Conservation (phyloP, 306 rosid genomes). For the Acacia crassicarpa region DNA sequence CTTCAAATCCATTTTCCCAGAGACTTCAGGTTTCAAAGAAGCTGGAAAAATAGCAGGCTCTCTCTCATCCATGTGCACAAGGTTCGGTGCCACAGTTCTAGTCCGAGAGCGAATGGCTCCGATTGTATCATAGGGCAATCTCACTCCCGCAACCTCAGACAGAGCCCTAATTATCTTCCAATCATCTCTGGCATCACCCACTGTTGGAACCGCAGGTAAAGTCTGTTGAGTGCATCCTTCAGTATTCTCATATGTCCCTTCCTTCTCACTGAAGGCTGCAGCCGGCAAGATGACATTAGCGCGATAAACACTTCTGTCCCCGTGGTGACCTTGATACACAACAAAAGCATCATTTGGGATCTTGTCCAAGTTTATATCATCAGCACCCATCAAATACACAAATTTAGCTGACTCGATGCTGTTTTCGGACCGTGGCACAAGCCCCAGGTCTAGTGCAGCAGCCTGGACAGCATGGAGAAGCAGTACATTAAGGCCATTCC, state of each 20-base stretch:
- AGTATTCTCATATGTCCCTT: conserved; percentile 85
- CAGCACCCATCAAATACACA: conserved; percentile 94
- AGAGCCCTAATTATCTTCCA: conserved; percentile 95
- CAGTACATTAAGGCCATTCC: conserved; percentile 92
- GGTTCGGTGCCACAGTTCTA: conserved; percentile 83
- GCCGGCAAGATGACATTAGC: conserved; percentile 88
- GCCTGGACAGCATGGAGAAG: conserved; percentile 97
- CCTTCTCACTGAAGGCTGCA: conserved; percentile 94
- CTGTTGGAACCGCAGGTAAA: conserved; percentile 94
- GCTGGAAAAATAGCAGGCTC: conserved; percentile 76
- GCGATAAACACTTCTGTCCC: conserved; percentile 83
- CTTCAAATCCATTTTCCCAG: conserved; percentile 41
- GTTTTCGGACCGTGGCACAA: conserved; percentile 83
- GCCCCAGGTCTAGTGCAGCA: conserved; percentile 98
- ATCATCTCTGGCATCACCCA: conserved; percentile 95
- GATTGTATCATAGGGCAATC: conserved; percentile 73
- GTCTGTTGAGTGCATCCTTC: conserved; percentile 95
- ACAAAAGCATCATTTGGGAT: conserved; percentile 85
- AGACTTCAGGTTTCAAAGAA: conserved; percentile 61
- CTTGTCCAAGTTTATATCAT: conserved; percentile 68
- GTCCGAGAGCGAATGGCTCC: conserved; percentile 64
- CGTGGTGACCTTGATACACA: conserved; percentile 98
- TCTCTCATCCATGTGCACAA: conserved; percentile 69
- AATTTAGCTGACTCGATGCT: conserved; percentile 77
- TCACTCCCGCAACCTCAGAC: conserved; percentile 81